Evolutionary conservation across 2,329 filamentous ascomycete species (phyloP).

Genomic region (Dothidotthia symphoricarpi): DNA sequence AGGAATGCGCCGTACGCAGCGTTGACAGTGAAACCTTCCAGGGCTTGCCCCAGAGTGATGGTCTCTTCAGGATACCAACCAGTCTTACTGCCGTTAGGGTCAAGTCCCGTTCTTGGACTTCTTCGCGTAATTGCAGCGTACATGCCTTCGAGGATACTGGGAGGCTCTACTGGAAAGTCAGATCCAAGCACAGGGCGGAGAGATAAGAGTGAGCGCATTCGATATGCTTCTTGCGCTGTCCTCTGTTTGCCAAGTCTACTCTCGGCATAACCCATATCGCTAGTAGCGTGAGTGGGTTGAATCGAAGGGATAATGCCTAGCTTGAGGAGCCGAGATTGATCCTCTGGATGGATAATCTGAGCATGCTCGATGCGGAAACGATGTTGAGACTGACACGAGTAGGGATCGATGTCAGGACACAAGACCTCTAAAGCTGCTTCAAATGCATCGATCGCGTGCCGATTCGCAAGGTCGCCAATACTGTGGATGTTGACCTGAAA

Average conservation of each 20-base stretch:
- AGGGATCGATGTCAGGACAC: conserved; percentile 47
- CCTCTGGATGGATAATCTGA: conserved; percentile 66
- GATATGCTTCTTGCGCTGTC: conserved; percentile 59
- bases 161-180: conserved; percentile 70
- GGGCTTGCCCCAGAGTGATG: conserved; percentile 58
- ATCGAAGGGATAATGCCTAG: conserved; percentile 66
- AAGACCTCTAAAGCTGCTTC: conserved; percentile 55
- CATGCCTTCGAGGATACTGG: conserved; percentile 65
- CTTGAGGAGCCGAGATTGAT: conserved; percentile 59
- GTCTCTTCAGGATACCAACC: conserved; percentile 63
- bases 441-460: conserved; percentile 63
- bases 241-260: conserved; percentile 58
- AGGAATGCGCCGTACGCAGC: conserved; percentile 60
- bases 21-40: conserved; percentile 61
- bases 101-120: conserved; percentile 52
- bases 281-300: conserved; percentile 70
- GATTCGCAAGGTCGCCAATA: conserved; percentile 68
- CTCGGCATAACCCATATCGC: conserved; percentile 67
- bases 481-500: conserved; percentile 72
- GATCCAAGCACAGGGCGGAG: conserved; percentile 60
- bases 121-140: conserved; percentile 65
- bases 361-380: conserved; percentile 70
- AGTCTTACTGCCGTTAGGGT: conserved; percentile 46
- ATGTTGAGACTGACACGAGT: conserved; percentile 54
- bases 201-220: conserved; percentile 62